Base-by-base conservation (phyloP, 2,329 filamentous ascomycete genomes). In the Fusarium transvaalense region DNA sequence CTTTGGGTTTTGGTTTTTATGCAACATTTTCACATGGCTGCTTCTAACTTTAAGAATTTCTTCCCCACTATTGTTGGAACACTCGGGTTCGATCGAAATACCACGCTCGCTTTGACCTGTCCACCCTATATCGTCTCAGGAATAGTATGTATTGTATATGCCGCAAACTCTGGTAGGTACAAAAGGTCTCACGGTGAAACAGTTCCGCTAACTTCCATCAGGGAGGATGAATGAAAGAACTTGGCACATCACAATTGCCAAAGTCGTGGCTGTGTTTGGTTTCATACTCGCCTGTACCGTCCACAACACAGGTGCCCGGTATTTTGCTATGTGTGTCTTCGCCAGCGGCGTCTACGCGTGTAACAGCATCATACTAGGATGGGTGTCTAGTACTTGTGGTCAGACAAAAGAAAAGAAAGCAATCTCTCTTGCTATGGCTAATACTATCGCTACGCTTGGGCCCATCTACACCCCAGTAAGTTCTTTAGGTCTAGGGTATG, bases 381-480 rank as follows among this genome's bases (percentile, higher is more conserved):
- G 82, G 82, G 77, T 78, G 1, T 75, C 77, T 1, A 75, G 73
- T 1, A 78, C 78, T 0, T 77, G 82, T 19, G 81, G 80, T 1
- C 82, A 84, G 64, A 82, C 81, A 0, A 78, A 81, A 6, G 82
- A 84, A 70, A 84, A 84, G 73, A 84, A 82, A 63, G 82, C 82
- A 0, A 78, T 79, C 1, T 76, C 80, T 2, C 75, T 84, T 10
- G 81, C 80, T 12, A 41, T 72, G 13, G 51, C 43, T 15, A 72
- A 71, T 23, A 71, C 68, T 0, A 42, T 72, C 10, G 68, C 63
- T 0, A 70, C 72, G n/a, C 51, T 71, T 10, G 66, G 70, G 1
- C 62, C 56, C 21, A 65, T 73, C 2, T 73, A 71, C 32, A 72
- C 70, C 9, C 70, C 66, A 3, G 73, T 56, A 57, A 65, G 31